Conservation (phyloP, 2,329 filamentous ascomycete species). For the Fusarium caatingaense region DNA sequence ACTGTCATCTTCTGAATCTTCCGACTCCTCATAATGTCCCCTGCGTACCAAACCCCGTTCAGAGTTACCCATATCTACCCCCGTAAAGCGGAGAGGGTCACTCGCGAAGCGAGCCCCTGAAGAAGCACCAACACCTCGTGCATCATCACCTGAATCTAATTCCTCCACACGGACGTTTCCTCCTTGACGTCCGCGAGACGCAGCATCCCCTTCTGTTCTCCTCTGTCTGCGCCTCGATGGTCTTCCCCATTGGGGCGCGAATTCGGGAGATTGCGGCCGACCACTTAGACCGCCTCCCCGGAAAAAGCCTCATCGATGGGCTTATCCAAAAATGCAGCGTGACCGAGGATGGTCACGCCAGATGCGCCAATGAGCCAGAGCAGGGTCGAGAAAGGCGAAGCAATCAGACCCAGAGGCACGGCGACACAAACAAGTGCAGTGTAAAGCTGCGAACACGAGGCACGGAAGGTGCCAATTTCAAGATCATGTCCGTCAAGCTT, state of each 20-base stretch:
- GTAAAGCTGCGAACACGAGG: constrained; percentile 93
- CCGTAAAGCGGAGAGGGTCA: constrained; percentile 71
- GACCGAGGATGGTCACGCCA: constrained; percentile 92
- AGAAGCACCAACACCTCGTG: constrained; percentile 65
- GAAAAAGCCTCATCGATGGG: constrained; percentile 99
- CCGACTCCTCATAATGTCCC: constrained; percentile 52
- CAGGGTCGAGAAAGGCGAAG: constrained; percentile 84
- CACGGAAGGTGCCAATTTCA: constrained; percentile 83
- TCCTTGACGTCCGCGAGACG: constrained; percentile 53
- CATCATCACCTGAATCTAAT: constrained; percentile 71
- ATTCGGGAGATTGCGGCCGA: constrained; percentile 99
- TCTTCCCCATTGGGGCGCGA: constrained; percentile 98
- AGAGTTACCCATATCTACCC: constrained; percentile 64
- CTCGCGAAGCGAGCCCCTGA: constrained; percentile 63
- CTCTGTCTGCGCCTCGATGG: constrained; percentile 89
- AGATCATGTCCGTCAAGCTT: constrained; percentile 91
- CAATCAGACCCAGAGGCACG: constrained; percentile 85
- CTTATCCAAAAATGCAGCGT: constrained; percentile 96
- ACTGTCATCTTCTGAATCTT: constrained; percentile 52
- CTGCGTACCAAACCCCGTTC: constrained; percentile 53
- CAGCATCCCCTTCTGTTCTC: constrained; percentile 64
- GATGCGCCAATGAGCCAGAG: constrained; percentile 97
- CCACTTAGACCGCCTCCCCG: constrained; percentile 99
- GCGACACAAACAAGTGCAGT: constrained; percentile 85
- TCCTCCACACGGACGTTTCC: constrained; percentile 69